Evolutionary conservation across 2,329 filamentous ascomycete species (phyloP).

Genomic region (Stagonosporopsis chrysanthemi): DNA sequence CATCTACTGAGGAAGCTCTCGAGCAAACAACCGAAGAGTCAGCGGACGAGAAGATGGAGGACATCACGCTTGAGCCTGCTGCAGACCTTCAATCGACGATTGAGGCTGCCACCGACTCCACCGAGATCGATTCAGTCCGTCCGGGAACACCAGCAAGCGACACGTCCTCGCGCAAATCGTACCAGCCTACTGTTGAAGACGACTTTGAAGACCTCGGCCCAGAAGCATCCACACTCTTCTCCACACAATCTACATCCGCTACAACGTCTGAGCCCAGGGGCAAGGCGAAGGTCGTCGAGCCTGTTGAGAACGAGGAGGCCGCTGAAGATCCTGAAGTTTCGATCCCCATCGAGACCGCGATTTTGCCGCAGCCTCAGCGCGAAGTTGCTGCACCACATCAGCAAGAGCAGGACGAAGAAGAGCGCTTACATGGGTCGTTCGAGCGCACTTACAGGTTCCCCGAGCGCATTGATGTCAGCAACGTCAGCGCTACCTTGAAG

Average conservation of each 20-base stretch:
- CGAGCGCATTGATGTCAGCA: conserved; percentile 66
- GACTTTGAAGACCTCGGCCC: conserved; percentile 47
- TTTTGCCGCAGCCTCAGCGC: conserved; percentile 29
- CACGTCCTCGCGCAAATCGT: conserved; percentile 42
- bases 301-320: conserved; percentile 22
- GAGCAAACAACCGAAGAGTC: conserved; percentile 8
- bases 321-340: conserved; percentile 13
- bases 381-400: conserved; percentile 30
- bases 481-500: conserved; percentile 68
- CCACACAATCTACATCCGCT: conserved; percentile 23
- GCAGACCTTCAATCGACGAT: background rate
- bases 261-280: conserved; percentile 30
- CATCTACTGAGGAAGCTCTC: background rate
- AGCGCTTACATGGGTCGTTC: conserved; percentile 73
- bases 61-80: conserved; percentile 32
- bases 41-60: conserved; percentile 26
- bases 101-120: conserved; percentile 6
- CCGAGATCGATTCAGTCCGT: conserved; percentile 20
- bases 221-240: conserved; percentile 40
- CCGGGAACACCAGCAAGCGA: conserved; percentile 36
- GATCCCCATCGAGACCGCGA: conserved; percentile 23
- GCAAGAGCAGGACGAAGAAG: conserved; percentile 38
- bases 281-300: conserved; percentile 39
- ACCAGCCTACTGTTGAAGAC: conserved; percentile 48
- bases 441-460: conserved; percentile 74